phyloP scores from a whole-genome alignment of 2,329 filamentous ascomycete species.

The Pleoardoris graminearum region DNA sequence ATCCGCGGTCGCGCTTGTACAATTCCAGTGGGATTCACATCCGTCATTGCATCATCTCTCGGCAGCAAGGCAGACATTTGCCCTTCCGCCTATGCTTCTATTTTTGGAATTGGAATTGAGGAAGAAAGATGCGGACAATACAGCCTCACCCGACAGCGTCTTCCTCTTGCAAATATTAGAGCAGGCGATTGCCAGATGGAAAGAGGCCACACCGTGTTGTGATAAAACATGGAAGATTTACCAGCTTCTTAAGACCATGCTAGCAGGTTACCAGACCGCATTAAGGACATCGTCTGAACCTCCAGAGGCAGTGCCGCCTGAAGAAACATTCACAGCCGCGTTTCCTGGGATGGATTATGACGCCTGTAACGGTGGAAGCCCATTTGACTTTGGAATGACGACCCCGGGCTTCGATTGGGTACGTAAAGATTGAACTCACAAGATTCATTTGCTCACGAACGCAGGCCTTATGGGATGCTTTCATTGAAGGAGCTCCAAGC shows the following conservation, averaged over 20 bases:
- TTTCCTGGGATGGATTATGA: neutral
- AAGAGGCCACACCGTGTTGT: neutral
- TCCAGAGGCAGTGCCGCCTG: too few relatives aligned
- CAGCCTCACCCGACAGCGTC: neutral
- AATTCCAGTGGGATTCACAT: neutral
- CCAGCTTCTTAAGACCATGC: neutral
- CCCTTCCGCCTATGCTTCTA: neutral
- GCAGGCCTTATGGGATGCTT: neutral
- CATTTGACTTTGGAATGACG: neutral
- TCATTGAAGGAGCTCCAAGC: neutral
- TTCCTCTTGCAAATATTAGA: neutral
- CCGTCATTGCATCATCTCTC: neutral
- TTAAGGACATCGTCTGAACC: neutral
- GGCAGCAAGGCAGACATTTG: neutral
- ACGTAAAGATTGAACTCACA: neutral
- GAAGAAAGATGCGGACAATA: neutral
- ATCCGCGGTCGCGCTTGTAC: neutral
- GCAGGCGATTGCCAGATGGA: neutral
- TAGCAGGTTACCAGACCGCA: neutral
- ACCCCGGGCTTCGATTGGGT: neutral
- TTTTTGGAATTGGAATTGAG: neutral
- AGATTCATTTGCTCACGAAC: neutral
- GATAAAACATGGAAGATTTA: neutral
- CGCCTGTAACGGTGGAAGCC: neutral
- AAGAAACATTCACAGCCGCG: neutral